phyloP scores from a whole-genome alignment of 495 filamentous ascomycete species.

The Friedmanniomyces simplex region DNA sequence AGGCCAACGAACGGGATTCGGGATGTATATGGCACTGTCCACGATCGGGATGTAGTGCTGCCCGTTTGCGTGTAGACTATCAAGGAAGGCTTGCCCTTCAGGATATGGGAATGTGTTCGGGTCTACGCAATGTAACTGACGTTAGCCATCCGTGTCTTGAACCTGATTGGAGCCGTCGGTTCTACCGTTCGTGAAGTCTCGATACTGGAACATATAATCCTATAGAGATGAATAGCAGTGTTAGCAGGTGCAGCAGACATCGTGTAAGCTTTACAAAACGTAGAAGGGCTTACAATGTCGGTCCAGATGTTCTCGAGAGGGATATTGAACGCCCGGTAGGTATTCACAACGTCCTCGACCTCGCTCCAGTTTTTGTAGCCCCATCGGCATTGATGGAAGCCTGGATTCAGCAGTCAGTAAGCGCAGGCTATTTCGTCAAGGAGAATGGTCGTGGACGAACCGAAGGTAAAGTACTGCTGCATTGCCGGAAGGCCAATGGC shows the following conservation, averaged over 20 bases:
- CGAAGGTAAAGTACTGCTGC: conserved; percentile 54
- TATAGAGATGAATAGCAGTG: too few relatives aligned
- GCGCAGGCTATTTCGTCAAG: background rate
- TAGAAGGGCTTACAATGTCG: conserved; percentile 38
- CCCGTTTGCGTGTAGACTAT: conserved; percentile 50
- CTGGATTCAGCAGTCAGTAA: background rate
- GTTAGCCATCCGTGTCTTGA: too few relatives aligned
- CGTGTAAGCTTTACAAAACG: too few relatives aligned
- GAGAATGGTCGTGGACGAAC: background rate
- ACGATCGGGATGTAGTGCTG: conserved; percentile 77
- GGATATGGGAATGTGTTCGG: conserved; percentile 37
- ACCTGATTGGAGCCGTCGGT: too few relatives aligned
- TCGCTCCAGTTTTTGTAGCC: conserved; percentile 51
- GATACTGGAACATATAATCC: conserved; percentile 48
- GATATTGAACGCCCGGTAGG: conserved; percentile 49
- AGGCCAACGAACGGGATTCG: conserved; percentile 2
- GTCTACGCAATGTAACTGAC: conserved; percentile 15
- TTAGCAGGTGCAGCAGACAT: too few relatives aligned
- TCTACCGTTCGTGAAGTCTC: conserved; percentile 44
- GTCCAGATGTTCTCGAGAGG: conserved; percentile 53
- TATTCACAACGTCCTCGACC: conserved; percentile 46
- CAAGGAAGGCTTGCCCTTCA: conserved; percentile 51
- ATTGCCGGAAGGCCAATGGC: conserved; percentile 51
- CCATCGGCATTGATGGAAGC: conserved; percentile 58
- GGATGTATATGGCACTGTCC: conserved; percentile 67